Conservation (phyloP, 2,329 filamentous ascomycete genomes). For the Aspergillus sp. region DNA sequence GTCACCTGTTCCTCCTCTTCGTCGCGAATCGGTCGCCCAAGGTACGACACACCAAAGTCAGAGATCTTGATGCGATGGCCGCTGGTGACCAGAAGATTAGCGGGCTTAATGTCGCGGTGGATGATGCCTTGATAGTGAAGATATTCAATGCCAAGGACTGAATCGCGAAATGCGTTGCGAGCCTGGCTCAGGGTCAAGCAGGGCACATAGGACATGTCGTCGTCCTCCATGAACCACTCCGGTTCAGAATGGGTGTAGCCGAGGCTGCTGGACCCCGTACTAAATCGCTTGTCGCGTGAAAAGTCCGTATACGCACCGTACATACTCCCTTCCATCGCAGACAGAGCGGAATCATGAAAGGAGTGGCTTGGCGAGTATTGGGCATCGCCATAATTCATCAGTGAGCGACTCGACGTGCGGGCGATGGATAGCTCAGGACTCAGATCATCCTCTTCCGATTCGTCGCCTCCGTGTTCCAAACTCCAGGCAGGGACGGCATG, state of each 20-base stretch:
- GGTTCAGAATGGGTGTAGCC: constrained; percentile 36
- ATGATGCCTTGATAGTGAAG: constrained; percentile 80
- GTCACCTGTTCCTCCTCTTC: constrained; percentile 69
- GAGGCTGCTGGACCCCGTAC: constrained; percentile 61
- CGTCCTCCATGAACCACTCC: constrained; percentile 46
- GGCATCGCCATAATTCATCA: constrained; percentile 40
- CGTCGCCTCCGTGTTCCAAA: constrained; percentile 63
- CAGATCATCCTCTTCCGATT: constrained; percentile 40
- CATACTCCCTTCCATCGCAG: constrained; percentile 67
- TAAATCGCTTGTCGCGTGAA: constrained; percentile 62
- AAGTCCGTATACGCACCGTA: constrained; percentile 61
- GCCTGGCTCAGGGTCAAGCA: constrained; percentile 81
- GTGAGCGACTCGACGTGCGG: constrained; percentile 25
- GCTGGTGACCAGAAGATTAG: constrained; percentile 79
- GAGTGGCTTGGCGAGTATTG: constrained; percentile 47
- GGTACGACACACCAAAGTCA: constrained; percentile 96
- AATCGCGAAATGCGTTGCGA: constrained; percentile 79
- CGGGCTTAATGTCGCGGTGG: constrained; percentile 77
- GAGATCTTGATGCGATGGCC: constrained; percentile 92
- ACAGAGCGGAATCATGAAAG: constrained; percentile 31
- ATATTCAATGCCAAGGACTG: constrained; percentile 86
- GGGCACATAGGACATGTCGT: constrained; percentile 87
- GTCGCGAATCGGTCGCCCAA: constrained; percentile 77
- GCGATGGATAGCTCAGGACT: constrained; percentile 21
- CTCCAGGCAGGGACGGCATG: constrained; percentile 65